Conservation (phyloP, 495 filamentous ascomycete genomes). For the Cudoniella acicularis region DNA sequence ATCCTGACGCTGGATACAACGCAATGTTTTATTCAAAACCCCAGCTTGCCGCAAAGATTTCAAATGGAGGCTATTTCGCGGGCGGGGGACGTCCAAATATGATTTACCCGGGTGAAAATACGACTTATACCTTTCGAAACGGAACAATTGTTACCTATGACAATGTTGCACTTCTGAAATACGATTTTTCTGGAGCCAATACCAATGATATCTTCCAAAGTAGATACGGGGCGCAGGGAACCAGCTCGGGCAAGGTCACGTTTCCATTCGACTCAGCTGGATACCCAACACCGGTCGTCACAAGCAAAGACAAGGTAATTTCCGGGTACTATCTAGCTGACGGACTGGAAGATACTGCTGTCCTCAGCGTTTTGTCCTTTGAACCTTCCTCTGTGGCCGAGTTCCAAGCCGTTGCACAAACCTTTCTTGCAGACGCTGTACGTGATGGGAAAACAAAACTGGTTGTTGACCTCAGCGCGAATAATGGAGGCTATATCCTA, state of each 20-base stretch:
- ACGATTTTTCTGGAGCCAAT: slow-evolving; percentile 16
- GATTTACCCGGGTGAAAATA: slow-evolving; percentile 32
- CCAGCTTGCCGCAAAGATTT: neutral
- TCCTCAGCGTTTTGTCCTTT: no score
- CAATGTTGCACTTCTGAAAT: slow-evolving; percentile 33
- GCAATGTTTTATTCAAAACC: slow-evolving; percentile 29
- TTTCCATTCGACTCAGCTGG: neutral
- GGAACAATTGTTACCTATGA: slow-evolving; percentile 25
- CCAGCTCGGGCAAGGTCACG: neutral
- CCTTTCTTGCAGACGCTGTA: no score
- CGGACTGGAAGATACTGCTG: no score
- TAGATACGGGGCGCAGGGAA: slow-evolving; percentile 26
- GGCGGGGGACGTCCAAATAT: slow-evolving; percentile 18
- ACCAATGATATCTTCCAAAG: neutral
- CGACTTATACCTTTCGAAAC: slow-evolving; percentile 36
- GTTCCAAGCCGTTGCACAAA: no score
- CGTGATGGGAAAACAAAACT: no score
- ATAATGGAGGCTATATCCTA: no score
- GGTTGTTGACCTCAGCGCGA: no score
- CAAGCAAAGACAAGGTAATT: slow-evolving; percentile 3
- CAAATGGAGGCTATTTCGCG: neutral
- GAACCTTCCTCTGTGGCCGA: no score
- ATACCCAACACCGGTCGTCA: neutral
- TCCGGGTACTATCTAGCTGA: slow-evolving; percentile 44
- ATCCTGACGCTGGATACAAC: slow-evolving; percentile 42